Evolutionary conservation across 148 eudicot genomes (phyloP).

Genomic region (Amaranthus hypochondriacus): DNA sequence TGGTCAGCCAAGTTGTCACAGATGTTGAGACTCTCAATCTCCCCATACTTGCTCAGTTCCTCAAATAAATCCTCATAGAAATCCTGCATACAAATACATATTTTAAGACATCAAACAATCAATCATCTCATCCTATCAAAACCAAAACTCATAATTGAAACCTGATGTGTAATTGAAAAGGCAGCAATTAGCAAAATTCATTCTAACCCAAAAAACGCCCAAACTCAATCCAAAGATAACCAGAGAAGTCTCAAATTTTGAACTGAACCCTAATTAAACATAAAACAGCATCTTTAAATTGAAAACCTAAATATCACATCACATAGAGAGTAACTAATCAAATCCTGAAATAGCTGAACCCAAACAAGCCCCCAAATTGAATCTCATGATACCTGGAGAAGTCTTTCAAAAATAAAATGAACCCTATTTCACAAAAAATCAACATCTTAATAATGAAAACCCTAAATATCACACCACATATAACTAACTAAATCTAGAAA

Average conservation of each 20-base stretch:
- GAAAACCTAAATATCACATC: too few relatives aligned
- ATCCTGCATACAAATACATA: conserved; percentile 43
- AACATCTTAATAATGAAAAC: background rate
- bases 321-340: too few relatives aligned
- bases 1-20: conserved; percentile 97
- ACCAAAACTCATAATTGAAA: background rate
- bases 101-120: conserved; percentile 9
- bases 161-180: background rate
- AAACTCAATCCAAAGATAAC: too few relatives aligned
- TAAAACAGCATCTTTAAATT: too few relatives aligned
- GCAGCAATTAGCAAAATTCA: too few relatives aligned
- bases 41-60: conserved; percentile 91
- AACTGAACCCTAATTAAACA: too few relatives aligned
- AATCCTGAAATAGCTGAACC: too few relatives aligned
- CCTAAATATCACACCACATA: background rate
- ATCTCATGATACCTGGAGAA: background rate
- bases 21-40: conserved; percentile 76
- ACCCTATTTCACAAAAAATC: background rate
- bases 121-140: background rate
- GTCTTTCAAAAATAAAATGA: background rate
- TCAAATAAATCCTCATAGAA: conserved; percentile 90
- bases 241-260: too few relatives aligned
- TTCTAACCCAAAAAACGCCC: too few relatives aligned
- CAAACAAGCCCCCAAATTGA: background rate
- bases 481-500: too few relatives aligned